A percentile compares a stretch with the other conserved stretches of the same genome.
phyloP scores from a whole-genome alignment of 192 early-diverging fungal species.

The Borealophlyctis nickersoniae region DNA sequence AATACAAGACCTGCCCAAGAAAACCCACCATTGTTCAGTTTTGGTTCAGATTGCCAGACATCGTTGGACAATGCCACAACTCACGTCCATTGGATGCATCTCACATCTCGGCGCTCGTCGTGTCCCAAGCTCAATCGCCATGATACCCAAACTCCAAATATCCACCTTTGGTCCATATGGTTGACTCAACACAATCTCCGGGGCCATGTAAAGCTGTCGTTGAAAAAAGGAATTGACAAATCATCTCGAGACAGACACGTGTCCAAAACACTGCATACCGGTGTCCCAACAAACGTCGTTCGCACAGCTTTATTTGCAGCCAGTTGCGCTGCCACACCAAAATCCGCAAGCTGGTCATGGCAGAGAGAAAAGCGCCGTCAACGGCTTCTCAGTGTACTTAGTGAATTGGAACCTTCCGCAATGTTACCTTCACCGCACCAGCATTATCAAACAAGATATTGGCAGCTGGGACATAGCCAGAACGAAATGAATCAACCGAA shows the following conservation, averaged over 20 bases:
- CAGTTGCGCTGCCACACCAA: constrained; percentile 79
- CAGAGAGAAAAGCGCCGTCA: no score
- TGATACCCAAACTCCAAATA: constrained; percentile 57
- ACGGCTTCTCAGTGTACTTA: no score
- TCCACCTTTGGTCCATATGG: constrained; percentile 44
- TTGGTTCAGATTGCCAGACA: not conserved
- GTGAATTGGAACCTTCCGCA: no score
- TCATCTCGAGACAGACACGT: constrained; percentile 3
- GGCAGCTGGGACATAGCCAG: constrained; percentile 21
- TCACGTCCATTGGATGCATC: constrained; percentile 36
- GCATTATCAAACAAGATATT: constrained; percentile 34
- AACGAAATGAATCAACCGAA: constrained; percentile 15
- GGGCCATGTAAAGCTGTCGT: not conserved
- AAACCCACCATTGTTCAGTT: no score
- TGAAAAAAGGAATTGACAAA: not conserved
- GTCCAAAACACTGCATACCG: constrained; percentile 16
- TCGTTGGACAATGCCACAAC: constrained; percentile 13
- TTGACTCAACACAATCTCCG: constrained; percentile 7
- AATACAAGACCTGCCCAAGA: constrained; percentile 17
- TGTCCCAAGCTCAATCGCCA: constrained; percentile 54
- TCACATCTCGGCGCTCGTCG: constrained; percentile 39
- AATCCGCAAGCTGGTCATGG: constrained; percentile 70
- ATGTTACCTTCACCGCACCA: constrained; percentile 24
- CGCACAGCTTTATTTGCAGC: constrained; percentile 59
- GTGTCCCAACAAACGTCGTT: constrained; percentile 61